A percentile compares a stretch with the other conserved stretches of the same genome.
phyloP scores from a whole-genome alignment of 1,284 basidiomycete genomes.

The Serendipita sp. region DNA sequence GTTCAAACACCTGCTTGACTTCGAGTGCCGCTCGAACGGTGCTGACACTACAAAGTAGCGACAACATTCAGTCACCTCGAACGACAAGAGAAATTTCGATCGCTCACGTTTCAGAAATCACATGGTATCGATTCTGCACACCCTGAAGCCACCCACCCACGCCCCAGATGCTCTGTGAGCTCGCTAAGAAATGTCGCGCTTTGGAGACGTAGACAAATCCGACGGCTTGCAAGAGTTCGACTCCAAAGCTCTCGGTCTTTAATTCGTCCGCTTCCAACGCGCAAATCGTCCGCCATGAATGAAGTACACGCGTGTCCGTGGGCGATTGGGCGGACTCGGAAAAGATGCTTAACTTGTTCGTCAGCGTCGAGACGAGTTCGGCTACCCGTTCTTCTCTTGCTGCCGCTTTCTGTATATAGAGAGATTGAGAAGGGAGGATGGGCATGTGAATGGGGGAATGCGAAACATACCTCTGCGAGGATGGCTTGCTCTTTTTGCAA shows the following conservation, averaged over 20 bases:
- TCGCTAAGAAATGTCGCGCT: slow-evolving; percentile 67
- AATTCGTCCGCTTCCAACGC: slow-evolving; percentile 75
- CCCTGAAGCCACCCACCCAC: slow-evolving; percentile 89
- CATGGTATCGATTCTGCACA: slow-evolving; percentile 85
- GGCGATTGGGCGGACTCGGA: slow-evolving; percentile 76
- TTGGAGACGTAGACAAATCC: slow-evolving; percentile 83
- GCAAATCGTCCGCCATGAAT: slow-evolving; percentile 65
- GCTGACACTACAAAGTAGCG: slow-evolving; percentile 48
- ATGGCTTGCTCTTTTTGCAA: slow-evolving; percentile 62
- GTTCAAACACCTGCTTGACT: slow-evolving; percentile 89
- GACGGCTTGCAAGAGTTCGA: slow-evolving; percentile 81
- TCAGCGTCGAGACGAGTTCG: slow-evolving; percentile 72
- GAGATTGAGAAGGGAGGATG: slow-evolving; percentile 1
- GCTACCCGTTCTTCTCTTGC: slow-evolving; percentile 66
- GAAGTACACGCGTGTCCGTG: slow-evolving; percentile 52
- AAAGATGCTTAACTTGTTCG: slow-evolving; percentile 81
- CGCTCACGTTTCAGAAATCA: slow-evolving; percentile 81
- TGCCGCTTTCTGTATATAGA: slow-evolving; percentile 51
- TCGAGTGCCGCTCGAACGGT: slow-evolving; percentile 81
- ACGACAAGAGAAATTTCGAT: background rate
- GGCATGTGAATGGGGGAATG: background rate
- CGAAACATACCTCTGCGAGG: slow-evolving; percentile 46
- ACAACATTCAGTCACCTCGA: slow-evolving; percentile 3
- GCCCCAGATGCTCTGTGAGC: slow-evolving; percentile 63
- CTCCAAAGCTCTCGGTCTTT: slow-evolving; percentile 83